Evolutionary conservation across 2,329 filamentous ascomycete species (phyloP), one percentile per base, ranked within the genome.

Genomic region (Pyrenophora tritici-repentis): DNA sequence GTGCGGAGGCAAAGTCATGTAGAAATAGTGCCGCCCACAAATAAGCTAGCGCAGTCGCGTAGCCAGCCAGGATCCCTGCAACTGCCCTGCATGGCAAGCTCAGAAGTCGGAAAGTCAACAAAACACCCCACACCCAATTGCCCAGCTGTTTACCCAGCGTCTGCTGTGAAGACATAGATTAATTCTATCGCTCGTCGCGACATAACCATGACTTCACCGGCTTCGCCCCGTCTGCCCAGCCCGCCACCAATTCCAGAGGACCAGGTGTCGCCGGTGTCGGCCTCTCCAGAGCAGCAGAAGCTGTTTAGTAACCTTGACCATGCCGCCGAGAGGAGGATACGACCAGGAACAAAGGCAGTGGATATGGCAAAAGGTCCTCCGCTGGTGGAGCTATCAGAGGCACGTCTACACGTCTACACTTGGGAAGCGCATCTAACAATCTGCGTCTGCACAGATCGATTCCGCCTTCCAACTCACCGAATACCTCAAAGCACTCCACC

Each of bases 391-490:
- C 78, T 97, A 53, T 85, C 86, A 59, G 90, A 97, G 80, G 91
- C 95, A 72, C 59, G 82, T 40, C n/a, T 36, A 18, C 42, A 24
- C 14, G 29, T 7, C 33, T 24, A n/a, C 20, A 36, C 33, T 24
- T 33, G 36, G 47, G 36, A 45, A 18, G 38, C 32, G 50, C 29
- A 40, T 33, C 61, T 71, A 55, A 71, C 52, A 38, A 34, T 14
- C 47, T 42, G 44, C 20, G 33, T 14, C 48, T 42, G 44, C 20
- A 35, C 58, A 97, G 90, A 91, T 99, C 62, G 92, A 99, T 71
- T 97, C 93, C 17, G 90, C 94, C 37, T 99, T 97, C 73, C 94
- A 97, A 74, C 85, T 97, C 14, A 95, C 97, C 75, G 94, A 99
- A 76, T 93, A 99, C 70, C 87, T 99, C 47, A 93, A 95, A 73